A percentile compares a stretch with the other conserved stretches of the same genome.
Conservation (phyloP, 164 flowering plant species). For the Berberis vulgaris region DNA sequence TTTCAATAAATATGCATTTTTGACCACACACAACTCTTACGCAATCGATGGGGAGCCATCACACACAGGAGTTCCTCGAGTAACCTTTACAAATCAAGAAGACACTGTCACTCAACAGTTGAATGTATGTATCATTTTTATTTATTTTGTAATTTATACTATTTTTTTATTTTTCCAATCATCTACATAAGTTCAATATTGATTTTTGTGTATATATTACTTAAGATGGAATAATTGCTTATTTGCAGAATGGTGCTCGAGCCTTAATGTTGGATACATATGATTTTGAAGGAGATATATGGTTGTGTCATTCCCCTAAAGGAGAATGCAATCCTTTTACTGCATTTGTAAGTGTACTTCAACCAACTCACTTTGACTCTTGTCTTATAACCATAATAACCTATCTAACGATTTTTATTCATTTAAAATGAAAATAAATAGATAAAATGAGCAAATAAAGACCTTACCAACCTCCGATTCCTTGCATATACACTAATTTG, state of each 20-base stretch:
- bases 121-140: conserved; percentile 29
- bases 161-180: too few species aligned
- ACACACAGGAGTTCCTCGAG: conserved; percentile 43
- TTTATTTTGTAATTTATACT: too few species aligned
- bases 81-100: conserved; percentile 67
- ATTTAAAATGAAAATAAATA: too few species aligned
- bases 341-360: conserved; percentile 49
- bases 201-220: neutral
- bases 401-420: too few species aligned
- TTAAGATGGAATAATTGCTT: neutral
- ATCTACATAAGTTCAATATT: neutral
- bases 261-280: conserved; percentile 81
- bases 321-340: conserved; percentile 64
- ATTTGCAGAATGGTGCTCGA: conserved; percentile 69
- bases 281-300: conserved; percentile 66
- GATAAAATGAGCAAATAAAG: too few species aligned
- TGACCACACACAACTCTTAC: conserved; percentile 79
- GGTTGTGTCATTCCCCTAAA: conserved; percentile 79
- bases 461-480: too few species aligned
- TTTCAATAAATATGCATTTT: conserved; percentile 75
- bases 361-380: neutral
- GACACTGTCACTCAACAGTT: conserved; percentile 75
- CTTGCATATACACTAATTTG: neutral
- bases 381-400: too few species aligned
- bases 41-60: conserved; percentile 58